A percentile compares a stretch with the other conserved stretches of the same genome.
Conservation (phyloP, 2,329 filamentous ascomycete species). For the Tolypocladium sp. region DNA sequence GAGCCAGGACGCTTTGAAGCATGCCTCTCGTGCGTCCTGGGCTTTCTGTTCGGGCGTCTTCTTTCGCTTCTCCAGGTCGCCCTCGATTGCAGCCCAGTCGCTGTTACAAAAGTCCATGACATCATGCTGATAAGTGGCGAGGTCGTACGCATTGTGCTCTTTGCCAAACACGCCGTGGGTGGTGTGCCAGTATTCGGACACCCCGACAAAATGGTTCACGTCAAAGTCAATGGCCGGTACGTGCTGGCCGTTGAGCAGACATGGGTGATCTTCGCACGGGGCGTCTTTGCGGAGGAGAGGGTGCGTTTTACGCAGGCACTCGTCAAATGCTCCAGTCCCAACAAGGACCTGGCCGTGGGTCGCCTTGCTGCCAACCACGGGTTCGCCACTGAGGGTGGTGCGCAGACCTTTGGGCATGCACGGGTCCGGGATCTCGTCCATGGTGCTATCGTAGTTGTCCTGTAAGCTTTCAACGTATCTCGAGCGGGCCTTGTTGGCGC, state of each 20-base stretch:
- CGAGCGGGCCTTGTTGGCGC: conserved; percentile 85
- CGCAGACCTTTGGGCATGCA: conserved; percentile 75
- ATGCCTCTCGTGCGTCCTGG: conserved; percentile 74
- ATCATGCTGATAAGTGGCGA: conserved; percentile 76
- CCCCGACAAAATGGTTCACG: conserved; percentile 94
- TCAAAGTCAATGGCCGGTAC: conserved; percentile 94
- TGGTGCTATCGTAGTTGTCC: conserved; percentile 50
- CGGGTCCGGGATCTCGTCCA: conserved; percentile 73
- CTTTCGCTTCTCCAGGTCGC: conserved; percentile 54
- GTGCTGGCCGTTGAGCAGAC: conserved; percentile 82
- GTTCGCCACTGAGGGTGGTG: conserved; percentile 61
- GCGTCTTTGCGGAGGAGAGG: conserved; percentile 85
- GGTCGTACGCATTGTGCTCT: conserved; percentile 76
- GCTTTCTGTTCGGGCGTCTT: conserved; percentile 71
- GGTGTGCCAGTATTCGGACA: conserved; percentile 98
- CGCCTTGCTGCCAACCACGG: conserved; percentile 25
- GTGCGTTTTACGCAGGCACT: conserved; percentile 74
- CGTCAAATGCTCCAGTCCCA: conserved; percentile 79
- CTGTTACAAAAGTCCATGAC: conserved; percentile 79
- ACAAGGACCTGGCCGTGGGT: conserved; percentile 47
- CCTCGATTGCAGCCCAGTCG: conserved; percentile 70
- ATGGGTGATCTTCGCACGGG: conserved; percentile 74
- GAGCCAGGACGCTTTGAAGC: conserved; percentile 97
- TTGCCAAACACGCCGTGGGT: conserved; percentile 89
- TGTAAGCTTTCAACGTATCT: conserved; percentile 74